These are phyloP conservation scores for Dictyostelium purpureum DNA, from an alignment of 78 protist species.

Conservation along the genomic window DNA sequence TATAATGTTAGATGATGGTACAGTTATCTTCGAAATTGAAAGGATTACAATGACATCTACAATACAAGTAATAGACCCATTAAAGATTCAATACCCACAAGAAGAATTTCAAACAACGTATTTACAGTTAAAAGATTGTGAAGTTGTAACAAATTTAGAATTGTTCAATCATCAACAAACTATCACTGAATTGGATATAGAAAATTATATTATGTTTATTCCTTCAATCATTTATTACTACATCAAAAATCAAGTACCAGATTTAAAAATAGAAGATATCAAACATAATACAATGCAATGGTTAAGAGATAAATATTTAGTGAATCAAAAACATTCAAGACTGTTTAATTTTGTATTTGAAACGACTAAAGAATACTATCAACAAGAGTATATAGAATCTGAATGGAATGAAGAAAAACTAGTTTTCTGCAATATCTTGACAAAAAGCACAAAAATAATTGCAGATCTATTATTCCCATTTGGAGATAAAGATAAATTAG, in stretches of 20 bases:
- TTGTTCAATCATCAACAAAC: not conserved
- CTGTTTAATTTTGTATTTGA: not conserved
- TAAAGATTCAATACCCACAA: not conserved
- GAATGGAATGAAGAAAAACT: not conserved
- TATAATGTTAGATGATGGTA: conserved; percentile 15
- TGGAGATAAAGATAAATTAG: not conserved
- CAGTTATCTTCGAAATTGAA: not conserved
- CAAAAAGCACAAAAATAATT: not conserved
- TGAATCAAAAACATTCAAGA: not conserved
- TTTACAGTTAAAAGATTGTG: not conserved
- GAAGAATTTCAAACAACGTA: not conserved
- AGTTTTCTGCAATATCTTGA: not conserved
- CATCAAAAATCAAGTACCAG: not conserved
- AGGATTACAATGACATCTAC: not conserved
- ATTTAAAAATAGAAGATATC: not conserved
- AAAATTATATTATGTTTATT: not conserved
- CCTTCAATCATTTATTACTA: not conserved
- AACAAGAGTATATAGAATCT: not conserved
- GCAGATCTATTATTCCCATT: not conserved
- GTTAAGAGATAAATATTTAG: not conserved
- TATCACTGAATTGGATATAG: not conserved
- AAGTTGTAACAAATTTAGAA: not conserved
- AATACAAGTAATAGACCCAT: not conserved
- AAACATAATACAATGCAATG: not conserved
- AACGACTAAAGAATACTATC: not conserved